Evolutionary conservation across 1,284 basidiomycete genomes (phyloP).

Genomic region (Ceratobasidium sp.): DNA sequence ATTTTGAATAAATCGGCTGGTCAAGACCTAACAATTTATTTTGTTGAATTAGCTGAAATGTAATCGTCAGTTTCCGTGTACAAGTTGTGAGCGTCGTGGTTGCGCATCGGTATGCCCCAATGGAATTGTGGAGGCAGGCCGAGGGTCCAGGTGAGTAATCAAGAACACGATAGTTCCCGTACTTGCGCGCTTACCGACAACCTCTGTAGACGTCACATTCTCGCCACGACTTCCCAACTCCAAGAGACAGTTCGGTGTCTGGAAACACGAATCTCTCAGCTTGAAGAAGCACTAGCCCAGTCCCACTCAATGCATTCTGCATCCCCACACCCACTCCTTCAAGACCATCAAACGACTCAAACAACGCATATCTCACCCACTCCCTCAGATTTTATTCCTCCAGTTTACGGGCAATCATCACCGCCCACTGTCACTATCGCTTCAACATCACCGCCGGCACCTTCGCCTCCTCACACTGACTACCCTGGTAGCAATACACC

Average conservation of each 20-base stretch:
- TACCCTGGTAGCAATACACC: not conserved
- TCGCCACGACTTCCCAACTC: constrained; percentile 35
- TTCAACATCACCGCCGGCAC: constrained; percentile 39
- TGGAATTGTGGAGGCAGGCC: constrained; percentile 35
- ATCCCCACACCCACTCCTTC: constrained; percentile 37
- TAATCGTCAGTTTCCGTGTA: constrained; percentile 40
- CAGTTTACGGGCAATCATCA: constrained; percentile 30
- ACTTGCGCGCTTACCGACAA: not conserved
- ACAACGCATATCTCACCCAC: constrained; percentile 12
- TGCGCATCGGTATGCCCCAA: constrained; percentile 37
- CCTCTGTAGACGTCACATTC: constrained; percentile 25
- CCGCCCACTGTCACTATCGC: constrained; percentile 39
- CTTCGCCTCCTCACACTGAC: constrained; percentile 23
- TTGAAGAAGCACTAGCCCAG: constrained; percentile 21
- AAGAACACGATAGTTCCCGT: not conserved
- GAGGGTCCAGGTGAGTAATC: constrained; percentile 27
- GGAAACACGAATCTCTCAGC: constrained; percentile 20
- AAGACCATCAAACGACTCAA: constrained; percentile 20
- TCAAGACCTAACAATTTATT: not conserved
- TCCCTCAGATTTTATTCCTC: constrained; percentile 36
- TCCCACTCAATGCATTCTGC: constrained; percentile 32
- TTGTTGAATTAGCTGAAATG: constrained; percentile 32
- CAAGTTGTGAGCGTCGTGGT: constrained; percentile 39
- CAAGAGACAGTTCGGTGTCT: constrained; percentile 36
- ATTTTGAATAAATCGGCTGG: not conserved